A percentile compares a stretch with the other conserved stretches of the same genome.
phyloP scores from a whole-genome alignment of 2,329 filamentous ascomycete species.

The Berkeleyomyces basicola region DNA sequence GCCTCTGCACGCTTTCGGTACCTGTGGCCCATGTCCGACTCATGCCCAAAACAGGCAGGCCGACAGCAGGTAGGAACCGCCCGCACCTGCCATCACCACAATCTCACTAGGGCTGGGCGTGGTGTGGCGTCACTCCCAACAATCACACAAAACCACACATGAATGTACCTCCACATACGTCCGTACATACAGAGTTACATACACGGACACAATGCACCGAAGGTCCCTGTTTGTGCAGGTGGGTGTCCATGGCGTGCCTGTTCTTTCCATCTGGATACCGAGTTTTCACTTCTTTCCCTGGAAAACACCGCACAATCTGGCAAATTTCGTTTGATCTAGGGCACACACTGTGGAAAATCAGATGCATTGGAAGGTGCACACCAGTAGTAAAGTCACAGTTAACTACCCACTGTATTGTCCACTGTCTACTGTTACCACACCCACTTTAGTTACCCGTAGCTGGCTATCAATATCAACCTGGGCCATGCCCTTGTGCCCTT shows the following conservation, averaged over 20 bases:
- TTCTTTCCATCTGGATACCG: not conserved
- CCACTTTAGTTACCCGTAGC: no score
- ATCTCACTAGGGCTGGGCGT: no score
- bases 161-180: no score
- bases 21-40: not conserved
- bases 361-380: not conserved
- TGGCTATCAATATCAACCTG: not conserved
- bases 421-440: no score
- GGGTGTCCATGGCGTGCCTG: not conserved
- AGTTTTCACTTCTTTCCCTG: not conserved
- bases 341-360: not conserved
- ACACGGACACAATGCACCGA: no score
- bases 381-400: not conserved
- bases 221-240: not conserved
- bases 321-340: not conserved
- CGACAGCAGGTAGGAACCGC: slow-evolving; percentile 6
- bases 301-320: not conserved
- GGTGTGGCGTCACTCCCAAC: no score
- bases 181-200: no score
- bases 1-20: not conserved
- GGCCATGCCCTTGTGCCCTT: not conserved
- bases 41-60: slow-evolving; percentile 1
- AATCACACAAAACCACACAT: no score
- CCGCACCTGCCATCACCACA: not conserved
- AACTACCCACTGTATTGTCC: not conserved